Evolutionary conservation across 306 rosid genomes (phyloP), one percentile per base, ranked within the genome.

Genomic region (Vigna reflexopilosa): DNA sequence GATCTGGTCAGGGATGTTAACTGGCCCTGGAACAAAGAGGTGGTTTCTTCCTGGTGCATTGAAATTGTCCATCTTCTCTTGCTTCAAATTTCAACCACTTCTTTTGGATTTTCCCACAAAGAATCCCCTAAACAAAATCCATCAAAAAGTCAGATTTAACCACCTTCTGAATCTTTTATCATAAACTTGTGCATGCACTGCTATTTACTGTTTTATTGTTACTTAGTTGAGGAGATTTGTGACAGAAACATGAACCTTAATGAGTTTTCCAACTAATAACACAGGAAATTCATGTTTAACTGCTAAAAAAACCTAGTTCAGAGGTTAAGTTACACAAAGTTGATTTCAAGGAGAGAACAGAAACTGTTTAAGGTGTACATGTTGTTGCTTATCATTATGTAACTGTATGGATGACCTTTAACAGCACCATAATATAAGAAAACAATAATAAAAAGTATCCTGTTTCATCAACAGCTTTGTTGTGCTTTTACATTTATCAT

Each of bases 11-110:
- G 98, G 99, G 82, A 96, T 93, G 86, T 96, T 96, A 73, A 96
- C 99, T 0, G 99, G 99, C 85, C 99, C 99, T 2, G 99, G 99
- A 67, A 96, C 99, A 80, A 96, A 96, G 83, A 96, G 98, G 76
- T 96, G 99, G 94, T 93, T 81, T 73, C 87, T 91, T 86, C 99
- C 99, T 32, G 99, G 98, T 85, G 75, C 99, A 87, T 96, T 63
- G 5, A 90, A 73, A 30, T 90, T 73, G 79, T 96, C 99, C 99
- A 96, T 96, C 79, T 91, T 85, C 45, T 54, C 79, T 81, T 66
- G 78, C 79, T 81, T 79, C 28, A 78, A 85, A 68, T 83, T 74
- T 30, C 63, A 86, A 67, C 52, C 83, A 50, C 76, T 63, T 68
- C 57, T 72, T 79, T 67, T 34, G 17, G 14, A n/a, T 67, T 70